Percentiles rank a stretch among this genome's conserved stretches.
phyloP scores from a whole-genome alignment of 306 rosid genomes.

The Lathyrus sativus region DNA sequence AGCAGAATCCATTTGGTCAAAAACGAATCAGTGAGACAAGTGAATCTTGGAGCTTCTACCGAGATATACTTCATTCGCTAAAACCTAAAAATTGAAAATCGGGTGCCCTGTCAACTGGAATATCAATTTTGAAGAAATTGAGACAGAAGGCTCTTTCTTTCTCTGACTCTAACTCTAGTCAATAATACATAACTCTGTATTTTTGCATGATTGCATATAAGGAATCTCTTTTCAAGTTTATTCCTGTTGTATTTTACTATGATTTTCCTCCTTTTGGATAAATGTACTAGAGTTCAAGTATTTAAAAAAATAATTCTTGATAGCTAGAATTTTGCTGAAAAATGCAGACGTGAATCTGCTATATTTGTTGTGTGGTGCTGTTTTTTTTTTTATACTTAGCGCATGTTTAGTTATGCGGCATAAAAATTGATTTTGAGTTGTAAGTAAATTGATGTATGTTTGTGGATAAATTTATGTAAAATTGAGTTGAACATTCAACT shows the following conservation, averaged over 20 bases:
- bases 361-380: background rate
- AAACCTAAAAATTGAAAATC: background rate
- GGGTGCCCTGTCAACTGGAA: background rate
- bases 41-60: constrained; percentile 68
- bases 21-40: constrained; percentile 46
- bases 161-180: background rate
- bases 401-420: no score
- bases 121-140: constrained; percentile 5
- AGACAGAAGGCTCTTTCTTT: background rate
- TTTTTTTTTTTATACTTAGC: no score
- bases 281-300: background rate
- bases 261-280: background rate
- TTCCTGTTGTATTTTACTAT: background rate
- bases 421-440: no score
- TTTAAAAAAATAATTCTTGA: background rate
- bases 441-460: no score
- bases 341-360: background rate
- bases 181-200: background rate
- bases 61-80: constrained; percentile 35
- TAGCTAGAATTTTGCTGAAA: background rate
- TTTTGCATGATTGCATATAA: background rate
- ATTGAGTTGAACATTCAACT: no score
- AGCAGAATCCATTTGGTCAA: constrained; percentile 68
- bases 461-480: no score
- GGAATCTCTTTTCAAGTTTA: background rate